These are phyloP conservation scores for Jaapia argillacea DNA, from an alignment of 768 basidiomycete genomes.

Conservation along the genomic window DNA sequence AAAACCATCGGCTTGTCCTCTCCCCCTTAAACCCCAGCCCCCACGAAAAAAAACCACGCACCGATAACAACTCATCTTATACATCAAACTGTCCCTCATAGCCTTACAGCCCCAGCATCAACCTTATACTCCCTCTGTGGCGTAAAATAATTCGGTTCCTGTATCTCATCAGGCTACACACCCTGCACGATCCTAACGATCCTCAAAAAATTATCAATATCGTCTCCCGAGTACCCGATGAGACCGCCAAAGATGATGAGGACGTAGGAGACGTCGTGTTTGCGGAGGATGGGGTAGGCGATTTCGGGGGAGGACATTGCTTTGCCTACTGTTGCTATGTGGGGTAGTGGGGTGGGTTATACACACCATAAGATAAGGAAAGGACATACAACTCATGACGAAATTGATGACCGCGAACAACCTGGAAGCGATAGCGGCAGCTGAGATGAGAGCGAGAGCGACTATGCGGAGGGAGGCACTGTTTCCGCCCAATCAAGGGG, in stretches of 20 bases:
- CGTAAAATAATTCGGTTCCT: slow-evolving; percentile 92
- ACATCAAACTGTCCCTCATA: slow-evolving; percentile 34
- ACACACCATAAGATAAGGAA: neutral
- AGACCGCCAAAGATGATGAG: slow-evolving; percentile 96
- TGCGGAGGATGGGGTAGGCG: slow-evolving; percentile 92
- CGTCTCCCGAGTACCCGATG: slow-evolving; percentile 95
- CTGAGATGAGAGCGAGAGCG: slow-evolving; percentile 84
- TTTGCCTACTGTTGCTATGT: slow-evolving; percentile 98
- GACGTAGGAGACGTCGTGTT: slow-evolving; percentile 97
- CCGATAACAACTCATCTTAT: slow-evolving; percentile 98
- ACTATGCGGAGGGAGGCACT: slow-evolving; percentile 88
- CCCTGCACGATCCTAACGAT: slow-evolving; percentile 95
- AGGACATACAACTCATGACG: slow-evolving; percentile 94
- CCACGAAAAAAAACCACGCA: slow-evolving; percentile 26
- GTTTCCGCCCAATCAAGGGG: too few species aligned
- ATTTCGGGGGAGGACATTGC: slow-evolving; percentile 92
- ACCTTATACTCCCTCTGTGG: slow-evolving; percentile 54
- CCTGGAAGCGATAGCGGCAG: slow-evolving; percentile 89
- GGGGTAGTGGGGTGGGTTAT: too few species aligned
- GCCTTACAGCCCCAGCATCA: neutral
- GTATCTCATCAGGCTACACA: slow-evolving; percentile 97
- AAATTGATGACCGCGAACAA: slow-evolving; percentile 97
- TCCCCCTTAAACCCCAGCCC: neutral
- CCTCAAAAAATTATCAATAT: slow-evolving; percentile 99
- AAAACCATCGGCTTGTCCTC: neutral